These are phyloP conservation scores for Pichia rugopelliculosa DNA, from an alignment of 805 yeast species.

Conservation along the genomic window DNA sequence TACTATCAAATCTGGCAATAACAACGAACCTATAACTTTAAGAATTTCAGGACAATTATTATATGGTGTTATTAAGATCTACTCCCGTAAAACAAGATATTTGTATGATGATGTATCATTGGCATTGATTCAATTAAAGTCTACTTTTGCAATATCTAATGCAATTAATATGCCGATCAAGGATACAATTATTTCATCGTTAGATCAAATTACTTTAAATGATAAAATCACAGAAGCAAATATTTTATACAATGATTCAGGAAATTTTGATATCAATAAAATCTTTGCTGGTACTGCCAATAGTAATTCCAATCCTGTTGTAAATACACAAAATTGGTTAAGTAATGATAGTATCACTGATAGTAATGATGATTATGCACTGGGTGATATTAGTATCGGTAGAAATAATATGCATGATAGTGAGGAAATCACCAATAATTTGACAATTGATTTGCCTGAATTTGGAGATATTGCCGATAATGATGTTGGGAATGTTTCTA, in stretches of 20 bases:
- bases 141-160: constrained; percentile 47
- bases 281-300: constrained; percentile 13
- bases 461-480: background rate
- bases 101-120: constrained; percentile 78
- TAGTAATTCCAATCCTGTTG: background rate
- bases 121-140: constrained; percentile 61
- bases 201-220: constrained; percentile 53
- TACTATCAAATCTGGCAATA: background rate
- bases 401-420: constrained; percentile 2
- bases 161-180: constrained; percentile 52
- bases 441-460: constrained; percentile 17
- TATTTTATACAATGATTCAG: constrained; percentile 54
- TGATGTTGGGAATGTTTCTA: constrained; percentile 9
- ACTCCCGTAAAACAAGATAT: constrained; percentile 77
- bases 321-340: constrained; percentile 8
- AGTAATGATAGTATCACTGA: background rate
- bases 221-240: constrained; percentile 79
- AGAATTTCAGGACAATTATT: constrained; percentile 80
- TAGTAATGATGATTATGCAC: background rate
- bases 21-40: constrained; percentile 58
- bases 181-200: constrained; percentile 52
- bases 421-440: background rate
- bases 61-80: constrained; percentile 81
- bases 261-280: constrained; percentile 36
- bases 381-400: constrained; percentile 9